Evolutionary conservation across 2,329 filamentous ascomycete genomes (phyloP), one percentile per base, ranked within the genome.

Genomic region (Aquanectria penicillioides): DNA sequence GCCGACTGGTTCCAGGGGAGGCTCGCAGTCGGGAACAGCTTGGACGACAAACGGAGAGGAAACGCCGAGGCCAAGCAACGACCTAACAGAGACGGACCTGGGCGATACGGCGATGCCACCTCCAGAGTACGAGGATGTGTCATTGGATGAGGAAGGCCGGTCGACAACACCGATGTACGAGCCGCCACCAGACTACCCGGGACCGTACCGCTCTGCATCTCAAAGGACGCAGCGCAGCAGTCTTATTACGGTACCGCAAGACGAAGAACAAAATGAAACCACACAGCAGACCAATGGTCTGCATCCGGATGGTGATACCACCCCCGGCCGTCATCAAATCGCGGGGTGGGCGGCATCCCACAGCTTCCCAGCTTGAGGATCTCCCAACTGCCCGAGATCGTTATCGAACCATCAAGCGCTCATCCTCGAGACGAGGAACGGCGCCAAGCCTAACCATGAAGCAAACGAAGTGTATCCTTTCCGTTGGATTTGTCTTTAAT

Each of bases 331-430:
- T n/a, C n/a, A n/a, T n/a, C n/a, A n/a, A n/a, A n/a, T 8, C 75
- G 76, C 33, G 76, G 77, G 5, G 74, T 77, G 5, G 76, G 76
- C 15, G 77, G 75, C 1, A 67, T 74, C 6, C 82, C 82, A 0
- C 83, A 81, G 61, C 73, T 87, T 43, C 84, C 85, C 2, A 86
- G 81, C 64, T 66, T 88, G 63, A 77, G 79, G 43, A 75, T 87
- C 26, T 67, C 72, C 15, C 70, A 70, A 23, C 71, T 88, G 22
- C 86, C 86, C 3, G 80, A 82, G 63, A 89, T 89, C 67, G 80
- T 87, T 22, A 81, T 87, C 43, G 82, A 88, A 66, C 82, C 83
- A n/a, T 82, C 79, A 20, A 73, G 70, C 40, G 71, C 70, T 28
- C 63, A 70, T 26, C 68, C 70, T 28, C 48, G 56, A 52, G 64